Conservation (phyloP, 345 rosid species). For the Turnera subulata region DNA sequence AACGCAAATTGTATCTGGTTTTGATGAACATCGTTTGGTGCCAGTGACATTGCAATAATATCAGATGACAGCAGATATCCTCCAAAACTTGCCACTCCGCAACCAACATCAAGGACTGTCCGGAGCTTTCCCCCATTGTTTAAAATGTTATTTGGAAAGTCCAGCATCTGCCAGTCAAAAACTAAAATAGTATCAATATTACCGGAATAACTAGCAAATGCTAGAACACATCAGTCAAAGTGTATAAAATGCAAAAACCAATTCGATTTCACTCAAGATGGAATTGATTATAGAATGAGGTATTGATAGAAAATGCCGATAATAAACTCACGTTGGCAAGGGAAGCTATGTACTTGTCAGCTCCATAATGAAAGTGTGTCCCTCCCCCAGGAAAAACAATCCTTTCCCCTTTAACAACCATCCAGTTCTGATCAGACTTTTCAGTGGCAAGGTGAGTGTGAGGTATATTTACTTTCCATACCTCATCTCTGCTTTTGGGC, state of each 20-base stretch:
- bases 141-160: constrained; percentile 61
- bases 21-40: constrained; percentile 99
- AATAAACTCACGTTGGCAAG: constrained; percentile 78
- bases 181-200: neutral
- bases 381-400: constrained; percentile 97
- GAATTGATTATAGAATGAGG: constrained; percentile 3
- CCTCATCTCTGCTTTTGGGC: constrained; percentile 99
- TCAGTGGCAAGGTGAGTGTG: constrained; percentile 98
- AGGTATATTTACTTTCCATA: constrained; percentile 98
- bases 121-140: constrained; percentile 75
- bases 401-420: constrained; percentile 96
- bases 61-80: constrained; percentile 86
- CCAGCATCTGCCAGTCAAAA: constrained; percentile 81
- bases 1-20: constrained; percentile 99
- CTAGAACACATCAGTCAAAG: neutral
- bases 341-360: constrained; percentile 90
- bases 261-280: neutral
- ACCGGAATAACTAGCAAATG: neutral
- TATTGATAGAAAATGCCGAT: neutral
- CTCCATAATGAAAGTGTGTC: constrained; percentile 98
- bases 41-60: constrained; percentile 81
- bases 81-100: constrained; percentile 99
- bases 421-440: constrained; percentile 99
- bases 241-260: neutral
- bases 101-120: constrained; percentile 96